Percentiles rank a stretch among this genome's conserved stretches.
These are phyloP conservation scores for Pleurotus pulmonarius DNA, from an alignment of 768 basidiomycete species.

Conservation along the genomic window DNA sequence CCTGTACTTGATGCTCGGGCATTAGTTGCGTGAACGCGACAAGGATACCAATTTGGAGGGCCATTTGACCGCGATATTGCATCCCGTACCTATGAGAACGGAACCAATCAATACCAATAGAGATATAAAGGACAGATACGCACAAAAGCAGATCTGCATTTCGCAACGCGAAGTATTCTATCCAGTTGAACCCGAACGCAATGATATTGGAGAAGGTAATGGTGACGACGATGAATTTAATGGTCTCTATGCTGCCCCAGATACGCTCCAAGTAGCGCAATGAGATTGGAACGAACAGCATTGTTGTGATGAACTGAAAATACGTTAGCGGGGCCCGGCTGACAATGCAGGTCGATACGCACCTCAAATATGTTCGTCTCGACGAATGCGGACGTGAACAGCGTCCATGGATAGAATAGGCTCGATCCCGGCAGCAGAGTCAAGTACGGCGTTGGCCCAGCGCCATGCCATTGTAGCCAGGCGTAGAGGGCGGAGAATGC, in stretches of 20 bases:
- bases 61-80: slow-evolving; percentile 90
- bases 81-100: slow-evolving; percentile 65
- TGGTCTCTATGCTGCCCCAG: slow-evolving; percentile 85
- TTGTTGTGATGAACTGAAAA: slow-evolving; percentile 67
- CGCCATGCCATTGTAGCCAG: slow-evolving; percentile 58
- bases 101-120: slow-evolving; percentile 11
- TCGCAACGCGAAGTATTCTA: slow-evolving; percentile 71
- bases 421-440: slow-evolving; percentile 79
- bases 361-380: slow-evolving; percentile 86
- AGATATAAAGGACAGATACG: slow-evolving; percentile 24
- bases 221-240: slow-evolving; percentile 81
- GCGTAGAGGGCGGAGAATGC: slow-evolving; percentile 55
- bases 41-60: slow-evolving; percentile 81
- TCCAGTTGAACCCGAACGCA: slow-evolving; percentile 83
- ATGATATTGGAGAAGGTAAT: slow-evolving; percentile 85
- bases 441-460: slow-evolving; percentile 57
- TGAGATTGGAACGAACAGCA: slow-evolving; percentile 76
- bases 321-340: slow-evolving; percentile 9
- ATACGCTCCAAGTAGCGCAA: slow-evolving; percentile 90
- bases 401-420: slow-evolving; percentile 88
- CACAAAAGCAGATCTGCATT: slow-evolving; percentile 77
- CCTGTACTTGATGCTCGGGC: slow-evolving; percentile 95
- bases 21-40: slow-evolving; percentile 98
- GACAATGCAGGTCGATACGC: slow-evolving; percentile 21
- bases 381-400: slow-evolving; percentile 84